Percentiles rank a stretch among this genome's conserved stretches.
These are phyloP conservation scores for Dorcoceras hygrometricum DNA, from an alignment of 257 asterid species.

Conservation along the genomic window DNA sequence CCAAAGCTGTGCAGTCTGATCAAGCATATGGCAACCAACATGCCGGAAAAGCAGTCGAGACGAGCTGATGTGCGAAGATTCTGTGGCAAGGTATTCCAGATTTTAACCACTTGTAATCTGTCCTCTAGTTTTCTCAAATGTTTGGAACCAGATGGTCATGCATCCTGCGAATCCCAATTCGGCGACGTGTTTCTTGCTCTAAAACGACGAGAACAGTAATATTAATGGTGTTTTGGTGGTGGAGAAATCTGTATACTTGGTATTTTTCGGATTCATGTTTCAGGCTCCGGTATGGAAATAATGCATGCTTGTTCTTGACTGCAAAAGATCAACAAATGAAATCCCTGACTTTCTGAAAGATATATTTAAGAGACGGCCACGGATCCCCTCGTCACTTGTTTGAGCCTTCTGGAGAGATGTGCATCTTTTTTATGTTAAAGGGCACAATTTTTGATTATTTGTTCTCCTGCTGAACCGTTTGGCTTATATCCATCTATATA, in stretches of 20 bases:
- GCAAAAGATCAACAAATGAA: constrained; percentile 72
- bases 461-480: neutral
- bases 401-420: constrained; percentile 52
- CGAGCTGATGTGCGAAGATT: constrained; percentile 81
- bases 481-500: no score
- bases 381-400: constrained; percentile 68
- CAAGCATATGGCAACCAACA: constrained; percentile 53
- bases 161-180: constrained; percentile 62
- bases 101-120: constrained; percentile 38
- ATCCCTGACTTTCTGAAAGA: constrained; percentile 68
- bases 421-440: neutral
- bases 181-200: constrained; percentile 56
- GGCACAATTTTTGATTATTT: neutral
- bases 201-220: constrained; percentile 36
- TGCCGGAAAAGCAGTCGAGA: constrained; percentile 86
- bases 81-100: constrained; percentile 70
- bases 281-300: constrained; percentile 5
- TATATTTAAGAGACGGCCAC: constrained; percentile 61
- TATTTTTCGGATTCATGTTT: constrained; percentile 7
- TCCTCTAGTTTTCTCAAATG: constrained; percentile 41
- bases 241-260: neutral
- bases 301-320: no score
- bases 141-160: constrained; percentile 53
- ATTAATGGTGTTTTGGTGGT: neutral
- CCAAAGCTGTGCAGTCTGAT: constrained; percentile 47